Conservation (phyloP, 208 protist genomes). For the Kentomonas sorsogonicus region DNA sequence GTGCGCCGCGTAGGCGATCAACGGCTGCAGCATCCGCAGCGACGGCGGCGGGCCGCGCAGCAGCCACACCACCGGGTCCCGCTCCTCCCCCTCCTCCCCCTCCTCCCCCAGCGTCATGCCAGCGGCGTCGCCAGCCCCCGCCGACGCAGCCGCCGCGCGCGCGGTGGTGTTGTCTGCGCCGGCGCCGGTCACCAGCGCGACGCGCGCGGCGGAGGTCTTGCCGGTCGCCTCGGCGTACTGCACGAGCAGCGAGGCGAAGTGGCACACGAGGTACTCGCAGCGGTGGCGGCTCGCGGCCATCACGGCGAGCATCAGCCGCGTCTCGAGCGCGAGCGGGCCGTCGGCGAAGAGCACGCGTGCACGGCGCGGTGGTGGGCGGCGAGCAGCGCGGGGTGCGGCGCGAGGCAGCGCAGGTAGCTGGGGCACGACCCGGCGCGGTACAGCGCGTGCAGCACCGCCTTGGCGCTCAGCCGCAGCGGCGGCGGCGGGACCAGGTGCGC, state of each 20-base stretch:
- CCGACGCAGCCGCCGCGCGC: too few relatives aligned
- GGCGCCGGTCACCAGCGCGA: too few relatives aligned
- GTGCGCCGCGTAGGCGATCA: constrained; percentile 75
- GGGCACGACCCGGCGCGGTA: constrained; percentile 64
- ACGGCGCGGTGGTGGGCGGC: constrained; percentile 54
- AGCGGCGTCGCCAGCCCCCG: too few relatives aligned
- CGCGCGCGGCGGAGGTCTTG: too few relatives aligned
- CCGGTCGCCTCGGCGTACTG: constrained; percentile 34
- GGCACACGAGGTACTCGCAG: constrained; percentile 75
- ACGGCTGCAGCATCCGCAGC: constrained; percentile 45
- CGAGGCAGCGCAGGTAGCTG: constrained; percentile 59
- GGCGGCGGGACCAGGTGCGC: constrained; percentile 26
- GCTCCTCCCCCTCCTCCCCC: background rate
- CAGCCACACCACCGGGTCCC: constrained; percentile 28
- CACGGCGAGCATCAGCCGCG: constrained; percentile 73
- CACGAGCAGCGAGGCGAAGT: constrained; percentile 60
- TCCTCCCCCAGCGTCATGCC: background rate
- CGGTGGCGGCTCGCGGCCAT: constrained; percentile 77
- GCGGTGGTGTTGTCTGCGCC: too few relatives aligned
- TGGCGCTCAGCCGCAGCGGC: constrained; percentile 18
- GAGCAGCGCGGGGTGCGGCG: constrained; percentile 57
- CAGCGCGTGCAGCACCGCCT: constrained; percentile 49
- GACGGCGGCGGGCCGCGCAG: constrained; percentile 45
- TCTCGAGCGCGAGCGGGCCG: constrained; percentile 61
- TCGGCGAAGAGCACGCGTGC: constrained; percentile 68